Percentiles rank a stretch among this genome's conserved stretches.
Evolutionary conservation across 1,284 basidiomycete genomes (phyloP).

Genomic region (Tylopilus sp.): DNA sequence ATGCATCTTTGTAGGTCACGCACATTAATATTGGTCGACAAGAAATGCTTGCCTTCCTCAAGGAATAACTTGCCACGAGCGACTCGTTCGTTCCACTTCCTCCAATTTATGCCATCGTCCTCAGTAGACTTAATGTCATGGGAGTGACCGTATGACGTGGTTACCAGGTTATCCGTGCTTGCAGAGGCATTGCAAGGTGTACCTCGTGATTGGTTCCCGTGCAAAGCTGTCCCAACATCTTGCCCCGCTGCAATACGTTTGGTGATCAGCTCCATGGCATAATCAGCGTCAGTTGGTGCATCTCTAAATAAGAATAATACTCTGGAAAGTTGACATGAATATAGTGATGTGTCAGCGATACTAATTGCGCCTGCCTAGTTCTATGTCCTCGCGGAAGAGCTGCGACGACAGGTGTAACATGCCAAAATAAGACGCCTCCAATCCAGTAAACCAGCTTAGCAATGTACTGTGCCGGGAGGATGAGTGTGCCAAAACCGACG

Average conservation of each 20-base stretch:
- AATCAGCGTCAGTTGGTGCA: conserved; percentile 64
- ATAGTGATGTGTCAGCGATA: not conserved
- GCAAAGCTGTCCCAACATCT: conserved; percentile 37
- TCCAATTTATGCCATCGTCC: conserved; percentile 44
- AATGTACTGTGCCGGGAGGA: conserved; percentile 52
- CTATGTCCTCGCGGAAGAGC: conserved; percentile 49
- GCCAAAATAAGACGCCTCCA: conserved; percentile 61
- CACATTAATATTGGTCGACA: conserved; percentile 42
- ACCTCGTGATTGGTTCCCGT: conserved; percentile 4
- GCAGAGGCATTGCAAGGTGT: conserved; percentile 6
- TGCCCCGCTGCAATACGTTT: conserved; percentile 57
- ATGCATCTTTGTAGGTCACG: conserved; percentile 10
- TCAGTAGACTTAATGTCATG: conserved; percentile 6
- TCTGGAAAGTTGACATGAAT: conserved; percentile 29
- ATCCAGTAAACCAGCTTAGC: conserved; percentile 47
- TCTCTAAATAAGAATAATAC: conserved; percentile 49
- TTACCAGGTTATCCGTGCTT: conserved; percentile 8
- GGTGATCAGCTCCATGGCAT: conserved; percentile 67
- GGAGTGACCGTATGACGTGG: conserved; percentile 4
- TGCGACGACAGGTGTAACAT: conserved; percentile 55
- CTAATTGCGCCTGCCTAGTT: conserved; percentile 40
- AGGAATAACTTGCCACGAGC: conserved; percentile 46
- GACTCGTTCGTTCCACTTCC: conserved; percentile 52
- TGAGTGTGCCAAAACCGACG: conserved; percentile 39
- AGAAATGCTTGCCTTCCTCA: conserved; percentile 42